A percentile compares a stretch with the other conserved stretches of the same genome.
These are phyloP conservation scores for Trichoderma simmonsii DNA, from an alignment of 2,329 filamentous ascomycete species.

Conservation along the genomic window DNA sequence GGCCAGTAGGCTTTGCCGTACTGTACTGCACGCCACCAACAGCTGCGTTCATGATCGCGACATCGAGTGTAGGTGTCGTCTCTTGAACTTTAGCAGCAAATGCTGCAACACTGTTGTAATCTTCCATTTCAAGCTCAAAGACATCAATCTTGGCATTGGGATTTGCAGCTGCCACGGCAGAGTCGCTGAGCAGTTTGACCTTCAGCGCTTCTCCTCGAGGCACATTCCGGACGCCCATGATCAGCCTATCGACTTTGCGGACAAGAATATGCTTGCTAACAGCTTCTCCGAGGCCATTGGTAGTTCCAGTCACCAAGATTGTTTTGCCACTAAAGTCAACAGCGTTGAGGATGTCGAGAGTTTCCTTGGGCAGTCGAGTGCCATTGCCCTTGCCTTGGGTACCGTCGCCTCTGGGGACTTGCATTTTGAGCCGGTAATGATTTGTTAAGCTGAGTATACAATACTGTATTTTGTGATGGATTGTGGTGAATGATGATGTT, in stretches of 20 bases:
- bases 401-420: background rate
- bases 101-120: background rate
- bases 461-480: background rate
- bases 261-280: background rate
- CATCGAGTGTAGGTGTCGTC: background rate
- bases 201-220: background rate
- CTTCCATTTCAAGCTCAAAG: background rate
- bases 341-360: background rate
- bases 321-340: background rate
- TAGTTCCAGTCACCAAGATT: background rate
- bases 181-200: background rate
- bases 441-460: background rate
- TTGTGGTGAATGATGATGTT: background rate
- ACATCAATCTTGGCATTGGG: background rate
- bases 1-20: background rate
- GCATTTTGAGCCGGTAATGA: background rate
- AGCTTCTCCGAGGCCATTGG: background rate
- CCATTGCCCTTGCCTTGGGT: background rate
- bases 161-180: background rate
- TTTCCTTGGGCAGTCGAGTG: background rate
- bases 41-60: background rate
- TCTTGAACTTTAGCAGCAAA: background rate
- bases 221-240: background rate
- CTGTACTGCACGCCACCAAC: background rate
- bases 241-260: background rate